These are phyloP conservation scores for Tephrocybe sp. DNA, from an alignment of 768 basidiomycete genomes.

Conservation along the genomic window DNA sequence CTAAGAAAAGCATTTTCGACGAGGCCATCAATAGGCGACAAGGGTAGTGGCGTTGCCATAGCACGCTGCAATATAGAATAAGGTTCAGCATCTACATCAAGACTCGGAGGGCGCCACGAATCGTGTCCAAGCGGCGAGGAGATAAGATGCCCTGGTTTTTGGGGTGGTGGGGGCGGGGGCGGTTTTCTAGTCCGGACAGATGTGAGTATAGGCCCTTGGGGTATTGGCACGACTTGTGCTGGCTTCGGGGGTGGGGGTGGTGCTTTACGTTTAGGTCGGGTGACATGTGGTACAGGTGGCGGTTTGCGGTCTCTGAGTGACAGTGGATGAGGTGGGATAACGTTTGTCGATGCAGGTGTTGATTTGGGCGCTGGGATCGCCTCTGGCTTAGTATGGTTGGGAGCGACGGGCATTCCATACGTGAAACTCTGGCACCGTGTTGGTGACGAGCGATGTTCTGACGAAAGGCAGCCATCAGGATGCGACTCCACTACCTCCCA, in stretches of 20 bases:
- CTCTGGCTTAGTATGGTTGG: slow-evolving; percentile 5
- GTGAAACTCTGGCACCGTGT: slow-evolving; percentile 27
- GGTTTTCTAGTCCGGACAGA: slow-evolving; percentile 29
- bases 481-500: slow-evolving; percentile 45
- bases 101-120: slow-evolving; percentile 13
- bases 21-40: slow-evolving; percentile 28
- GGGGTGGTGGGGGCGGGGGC: slow-evolving; percentile 22
- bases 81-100: slow-evolving; percentile 11
- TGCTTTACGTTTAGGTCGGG: slow-evolving; percentile 20
- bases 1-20: neutral
- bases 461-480: slow-evolving; percentile 21
- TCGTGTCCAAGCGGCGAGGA: slow-evolving; percentile 29
- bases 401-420: slow-evolving; percentile 18
- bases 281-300: slow-evolving; percentile 22
- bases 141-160: slow-evolving; percentile 17
- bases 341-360: slow-evolving; percentile 7
- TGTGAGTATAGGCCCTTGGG: slow-evolving; percentile 25
- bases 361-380: slow-evolving; percentile 2
- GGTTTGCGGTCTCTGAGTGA: slow-evolving; percentile 26
- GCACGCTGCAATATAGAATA: slow-evolving; percentile 29
- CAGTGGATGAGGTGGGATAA: slow-evolving; percentile 15
- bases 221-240: slow-evolving; percentile 6
- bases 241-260: slow-evolving; percentile 18
- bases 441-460: slow-evolving; percentile 23
- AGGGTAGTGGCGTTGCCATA: slow-evolving; percentile 34